Conservation (phyloP, 345 rosid species). For the Arabis alpina region DNA sequence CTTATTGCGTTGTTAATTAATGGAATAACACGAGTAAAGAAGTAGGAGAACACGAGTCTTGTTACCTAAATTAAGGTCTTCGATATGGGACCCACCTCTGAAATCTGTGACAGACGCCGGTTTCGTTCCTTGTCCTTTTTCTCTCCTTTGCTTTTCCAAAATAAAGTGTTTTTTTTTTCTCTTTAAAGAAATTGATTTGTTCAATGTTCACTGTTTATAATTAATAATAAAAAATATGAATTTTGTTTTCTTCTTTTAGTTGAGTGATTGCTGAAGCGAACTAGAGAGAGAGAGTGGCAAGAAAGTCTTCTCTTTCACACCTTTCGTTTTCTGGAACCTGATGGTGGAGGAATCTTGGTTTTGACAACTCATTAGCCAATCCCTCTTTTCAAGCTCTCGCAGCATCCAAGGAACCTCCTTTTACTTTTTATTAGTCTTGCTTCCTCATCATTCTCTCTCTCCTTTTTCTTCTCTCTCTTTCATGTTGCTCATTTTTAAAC, state of each 20-base stretch:
- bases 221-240: constrained; percentile 28
- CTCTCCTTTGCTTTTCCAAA: constrained; percentile 24
- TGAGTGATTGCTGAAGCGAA: constrained; percentile 55
- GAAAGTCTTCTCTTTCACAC: constrained; percentile 84
- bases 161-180: constrained; percentile 16
- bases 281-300: constrained; percentile 29
- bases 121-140: constrained; percentile 48
- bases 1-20: neutral
- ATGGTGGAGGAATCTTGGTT: constrained; percentile 67
- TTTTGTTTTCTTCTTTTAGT: constrained; percentile 51
- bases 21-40: neutral
- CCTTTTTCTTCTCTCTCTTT: neutral
- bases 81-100: constrained; percentile 57
- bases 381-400: constrained; percentile 28
- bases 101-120: constrained; percentile 73
- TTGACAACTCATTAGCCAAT: constrained; percentile 46
- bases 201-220: constrained; percentile 18
- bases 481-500: neutral
- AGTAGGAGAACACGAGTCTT: constrained; percentile 24
- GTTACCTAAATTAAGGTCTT: constrained; percentile 55
- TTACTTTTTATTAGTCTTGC: constrained; percentile 14
- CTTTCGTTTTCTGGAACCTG: constrained; percentile 56
- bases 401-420: constrained; percentile 55
- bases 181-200: constrained; percentile 6
- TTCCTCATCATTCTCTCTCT: constrained; percentile 32